Base-by-base conservation (phyloP, 2,329 filamentous ascomycete genomes). In the Ophiobolus disseminans region DNA sequence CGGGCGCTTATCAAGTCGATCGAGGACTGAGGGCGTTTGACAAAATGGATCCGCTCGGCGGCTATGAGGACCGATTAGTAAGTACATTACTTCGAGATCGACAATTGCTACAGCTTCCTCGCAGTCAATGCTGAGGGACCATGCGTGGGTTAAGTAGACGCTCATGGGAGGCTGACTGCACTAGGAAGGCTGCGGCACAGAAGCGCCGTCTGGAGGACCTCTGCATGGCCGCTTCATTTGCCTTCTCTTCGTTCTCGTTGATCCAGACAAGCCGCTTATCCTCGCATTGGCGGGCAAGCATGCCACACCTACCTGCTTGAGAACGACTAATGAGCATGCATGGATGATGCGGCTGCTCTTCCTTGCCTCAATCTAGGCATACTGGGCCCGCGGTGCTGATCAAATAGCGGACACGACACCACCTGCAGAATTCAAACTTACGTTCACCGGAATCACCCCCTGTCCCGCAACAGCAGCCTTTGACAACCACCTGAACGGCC, bases 101-200 rank as follows among this genome's bases (percentile, higher is more conserved):
- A 19, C 20, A 16, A 22, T 31, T 23, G 4, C 37, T 41, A 11
- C 31, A 30, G 41, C 23, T 16, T 43, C 16, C 25, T 21, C 8
- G 11, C 22, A 23, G 28, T 21, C 35, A 34, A 46, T 40, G 35
- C n/a, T 42, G 55, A 50, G 56, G 58, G 49, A 45, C n/a, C 37
- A 22, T 34, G 48, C n/a, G n/a, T 47, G 39, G 47, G 20, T 64
- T 63, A 64, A 63, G 53, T 64, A 64, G 56, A 41, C 40, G 42
- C 45, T 39, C 31, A 44, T 40, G 45, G 41, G 20, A 37, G 39
- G 52, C 50, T 56, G 49, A 49, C 37, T 42, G 39, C 45, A 50
- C 52, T 55, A 57, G 40, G 34, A 26, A 26, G 31, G 35, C 28
- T 39, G 39, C 38, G 34, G 40, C 32, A 36, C 39, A 39, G 30